Evolutionary conservation across 192 early-diverging fungal species (phyloP).

Genomic region (Umbelopsis sp.): DNA sequence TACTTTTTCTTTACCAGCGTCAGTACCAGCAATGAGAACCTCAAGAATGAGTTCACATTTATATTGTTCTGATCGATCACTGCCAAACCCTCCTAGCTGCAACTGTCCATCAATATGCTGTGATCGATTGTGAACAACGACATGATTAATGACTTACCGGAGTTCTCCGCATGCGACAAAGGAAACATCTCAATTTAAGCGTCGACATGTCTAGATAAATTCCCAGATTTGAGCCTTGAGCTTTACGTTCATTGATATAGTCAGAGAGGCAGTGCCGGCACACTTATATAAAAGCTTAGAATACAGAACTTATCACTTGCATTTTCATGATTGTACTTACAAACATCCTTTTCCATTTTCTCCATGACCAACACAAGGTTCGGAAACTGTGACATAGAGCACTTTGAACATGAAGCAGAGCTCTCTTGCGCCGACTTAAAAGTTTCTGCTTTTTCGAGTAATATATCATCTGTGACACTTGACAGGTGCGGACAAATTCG

Average conservation of each 20-base stretch:
- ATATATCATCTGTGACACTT: slow-evolving; percentile 11
- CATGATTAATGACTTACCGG: neutral
- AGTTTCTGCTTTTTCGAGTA: slow-evolving; percentile 6
- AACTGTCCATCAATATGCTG: neutral
- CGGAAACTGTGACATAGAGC: slow-evolving; percentile 12
- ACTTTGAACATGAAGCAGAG: neutral
- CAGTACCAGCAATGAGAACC: neutral
- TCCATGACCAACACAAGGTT: slow-evolving; percentile 8
- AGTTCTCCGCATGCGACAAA: slow-evolving; percentile 4
- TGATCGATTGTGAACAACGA: neutral
- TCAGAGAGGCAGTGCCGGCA: neutral
- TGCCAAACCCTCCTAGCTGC: neutral
- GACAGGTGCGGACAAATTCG: slow-evolving; percentile 27
- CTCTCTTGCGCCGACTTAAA: slow-evolving; percentile 17
- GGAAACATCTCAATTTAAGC: neutral
- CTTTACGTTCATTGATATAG: neutral
- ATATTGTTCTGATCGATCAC: slow-evolving; percentile 11
- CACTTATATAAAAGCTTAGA: neutral
- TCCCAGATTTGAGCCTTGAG: neutral
- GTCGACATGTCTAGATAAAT: slow-evolving; percentile 1
- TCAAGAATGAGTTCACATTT: slow-evolving; percentile 4
- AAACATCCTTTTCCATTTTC: neutral
- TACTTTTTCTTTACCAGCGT: slow-evolving; percentile 1
- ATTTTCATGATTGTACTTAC: neutral
- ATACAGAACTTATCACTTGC: no score